A percentile compares a stretch with the other conserved stretches of the same genome.
Conservation (phyloP, 164 flowering plant genomes). For the Liriodendron chinense region DNA sequence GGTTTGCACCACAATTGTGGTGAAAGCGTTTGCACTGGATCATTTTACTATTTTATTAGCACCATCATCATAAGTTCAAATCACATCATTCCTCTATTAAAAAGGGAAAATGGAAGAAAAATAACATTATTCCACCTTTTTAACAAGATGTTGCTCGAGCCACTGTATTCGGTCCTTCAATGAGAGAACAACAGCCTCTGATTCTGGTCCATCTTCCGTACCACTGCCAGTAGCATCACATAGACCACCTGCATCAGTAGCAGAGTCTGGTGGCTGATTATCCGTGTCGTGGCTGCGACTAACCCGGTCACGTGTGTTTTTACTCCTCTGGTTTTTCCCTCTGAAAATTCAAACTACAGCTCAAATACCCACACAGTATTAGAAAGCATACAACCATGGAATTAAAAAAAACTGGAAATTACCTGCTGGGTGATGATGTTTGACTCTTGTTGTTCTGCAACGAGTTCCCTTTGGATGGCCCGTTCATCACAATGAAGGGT, state of each 20-base stretch:
- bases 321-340: slow-evolving; percentile 49
- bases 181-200: slow-evolving; percentile 33
- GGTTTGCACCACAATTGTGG: too few species aligned
- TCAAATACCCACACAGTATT: slow-evolving; percentile 1
- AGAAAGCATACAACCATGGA: neutral
- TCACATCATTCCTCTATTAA: neutral
- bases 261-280: slow-evolving; percentile 37
- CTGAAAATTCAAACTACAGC: slow-evolving; percentile 32
- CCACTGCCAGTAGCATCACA: slow-evolving; percentile 39
- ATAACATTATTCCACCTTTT: slow-evolving; percentile 39
- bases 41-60: neutral
- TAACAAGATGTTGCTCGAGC: slow-evolving; percentile 38
- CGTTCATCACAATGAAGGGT: slow-evolving; percentile 63
- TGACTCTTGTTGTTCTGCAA: slow-evolving; percentile 40
- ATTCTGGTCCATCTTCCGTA: slow-evolving; percentile 39
- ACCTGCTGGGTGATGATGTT: slow-evolving; percentile 65
- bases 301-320: slow-evolving; percentile 31
- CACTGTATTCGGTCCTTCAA: slow-evolving; percentile 41
- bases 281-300: slow-evolving; percentile 40
- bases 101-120: slow-evolving; percentile 3
- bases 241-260: slow-evolving; percentile 29
- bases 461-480: slow-evolving; percentile 52
- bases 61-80: neutral
- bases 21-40: too few species aligned
- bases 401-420: neutral